These are phyloP conservation scores for Barbarea vulgaris DNA, from an alignment of 345 rosid species.

Conservation along the genomic window DNA sequence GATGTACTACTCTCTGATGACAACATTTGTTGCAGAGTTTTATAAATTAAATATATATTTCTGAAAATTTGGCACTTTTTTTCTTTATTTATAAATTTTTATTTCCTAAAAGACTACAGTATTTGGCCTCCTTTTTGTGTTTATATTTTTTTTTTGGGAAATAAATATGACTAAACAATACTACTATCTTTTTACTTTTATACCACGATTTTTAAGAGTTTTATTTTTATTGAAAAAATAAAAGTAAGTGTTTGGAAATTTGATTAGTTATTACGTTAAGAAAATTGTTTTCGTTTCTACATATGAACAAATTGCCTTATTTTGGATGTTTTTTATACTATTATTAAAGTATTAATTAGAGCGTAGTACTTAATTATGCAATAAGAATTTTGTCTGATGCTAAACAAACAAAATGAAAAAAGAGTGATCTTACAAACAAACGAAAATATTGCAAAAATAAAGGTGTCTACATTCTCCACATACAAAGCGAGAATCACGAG, in stretches of 20 bases:
- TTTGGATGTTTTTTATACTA: not conserved
- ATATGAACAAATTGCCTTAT: not conserved
- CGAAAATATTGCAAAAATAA: not conserved
- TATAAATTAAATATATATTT: too few species aligned
- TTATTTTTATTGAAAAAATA: not conserved
- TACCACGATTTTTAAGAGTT: not conserved
- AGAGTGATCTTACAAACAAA: not conserved
- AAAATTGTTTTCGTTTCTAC: not conserved
- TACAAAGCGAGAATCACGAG: constrained; percentile 16
- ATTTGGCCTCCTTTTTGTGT: not conserved
- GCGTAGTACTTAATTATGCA: not conserved
- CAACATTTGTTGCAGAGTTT: constrained; percentile 23
- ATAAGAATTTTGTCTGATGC: not conserved
- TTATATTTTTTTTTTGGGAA: not conserved
- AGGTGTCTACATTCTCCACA: not conserved
- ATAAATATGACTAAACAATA: not conserved
- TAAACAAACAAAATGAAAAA: not conserved
- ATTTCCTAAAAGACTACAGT: not conserved
- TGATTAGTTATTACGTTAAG: not conserved
- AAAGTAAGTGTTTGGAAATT: not conserved
- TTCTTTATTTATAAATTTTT: not conserved
- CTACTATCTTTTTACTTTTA: not conserved
- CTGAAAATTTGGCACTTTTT: not conserved
- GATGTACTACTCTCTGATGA: constrained; percentile 8
- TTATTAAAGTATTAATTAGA: not conserved